Base-by-base conservation (phyloP, 257 asterid species). In the Knoxia roxburghii region DNA sequence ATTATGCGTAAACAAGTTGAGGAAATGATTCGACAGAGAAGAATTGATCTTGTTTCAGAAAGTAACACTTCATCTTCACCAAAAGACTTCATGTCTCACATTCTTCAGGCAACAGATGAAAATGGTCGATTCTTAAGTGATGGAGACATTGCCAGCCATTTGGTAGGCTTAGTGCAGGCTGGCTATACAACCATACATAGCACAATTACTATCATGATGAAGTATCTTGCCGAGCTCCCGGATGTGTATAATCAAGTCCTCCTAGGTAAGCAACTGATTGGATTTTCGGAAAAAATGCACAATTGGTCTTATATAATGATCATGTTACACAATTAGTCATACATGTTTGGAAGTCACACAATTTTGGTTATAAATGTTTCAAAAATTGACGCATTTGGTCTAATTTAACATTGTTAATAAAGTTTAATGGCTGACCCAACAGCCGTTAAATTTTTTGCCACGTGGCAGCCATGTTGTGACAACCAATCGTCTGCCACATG, bases 141-240 rank as follows among this genome's bases (percentile, higher is more conserved):
- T 14, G 2, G 14, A 46, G 77, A 73, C 27, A 67, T 73, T 11
- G 63, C 68, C 33, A 56, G 54, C 29, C 23, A 48, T 35, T 40
- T 73, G 1, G 26, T 68, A 7, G 74, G 74, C 11, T 61, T 74
- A 50, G 52, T 74, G 13, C 13, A 49, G 15, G 78, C 65, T 11
- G 74, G 74, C 32, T 67, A 74, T 33, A 56, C 58, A 29, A 68
- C 78, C 4, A 50, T 67, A 0, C 55, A 60, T 21, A 48, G 43
- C 24, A 49, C 66, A 23, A 51, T 74, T 5, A 74, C 74, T 5
- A 43, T 68, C n/a, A 53, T 74, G 17, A 33, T 74, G 43, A 50
- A 68, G 23, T 62, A 68, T 33, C 74, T 74, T 5, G 65, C 74
- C 1, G 74, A 74, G 61, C 54, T 40, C 35, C 74, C 78, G 0